Percentiles rank a stretch among this genome's conserved stretches.
Conservation (phyloP, 257 asterid species). For the Capsicum rhomboideum region DNA sequence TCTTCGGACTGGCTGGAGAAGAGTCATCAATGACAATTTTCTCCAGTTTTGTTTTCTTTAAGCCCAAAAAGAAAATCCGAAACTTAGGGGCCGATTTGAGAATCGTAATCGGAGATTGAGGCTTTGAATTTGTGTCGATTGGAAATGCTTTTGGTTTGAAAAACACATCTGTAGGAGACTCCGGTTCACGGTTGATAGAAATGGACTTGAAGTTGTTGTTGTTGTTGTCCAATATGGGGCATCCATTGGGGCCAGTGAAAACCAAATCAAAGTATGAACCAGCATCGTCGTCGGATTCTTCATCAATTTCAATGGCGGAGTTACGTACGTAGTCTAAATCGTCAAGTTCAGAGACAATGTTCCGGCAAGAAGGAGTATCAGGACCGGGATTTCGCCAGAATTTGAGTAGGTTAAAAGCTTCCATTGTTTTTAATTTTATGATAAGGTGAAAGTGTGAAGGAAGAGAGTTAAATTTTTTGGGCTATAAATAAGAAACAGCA, state of each 20-base stretch:
- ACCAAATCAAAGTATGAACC: not conserved
- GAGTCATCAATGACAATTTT: constrained; percentile 14
- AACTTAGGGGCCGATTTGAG: constrained; percentile 58
- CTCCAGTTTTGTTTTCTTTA: constrained; percentile 39
- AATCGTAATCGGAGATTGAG: constrained; percentile 39
- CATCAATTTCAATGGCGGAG: constrained; percentile 8
- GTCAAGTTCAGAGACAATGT: constrained; percentile 10
- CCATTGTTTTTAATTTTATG: constrained; percentile 25
- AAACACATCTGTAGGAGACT: constrained; percentile 37
- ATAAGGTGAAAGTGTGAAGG: not conserved
- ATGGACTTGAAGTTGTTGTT: not conserved
- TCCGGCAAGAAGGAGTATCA: constrained; percentile 24
- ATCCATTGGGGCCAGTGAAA: not conserved
- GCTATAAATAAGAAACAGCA: no score
- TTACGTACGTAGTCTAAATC: constrained; percentile 13
- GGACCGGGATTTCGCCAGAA: constrained; percentile 46
- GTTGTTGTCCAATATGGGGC: not conserved
- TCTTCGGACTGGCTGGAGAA: not conserved
- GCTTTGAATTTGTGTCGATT: constrained; percentile 11
- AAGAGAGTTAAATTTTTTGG: not conserved
- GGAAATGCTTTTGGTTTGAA: constrained; percentile 15
- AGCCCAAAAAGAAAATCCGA: constrained; percentile 41
- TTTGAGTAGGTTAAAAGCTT: constrained; percentile 38
- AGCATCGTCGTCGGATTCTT: not conserved
- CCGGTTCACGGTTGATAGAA: constrained; percentile 27